Conservation (phyloP, 768 basidiomycete species). For the Tulasnella sp. region DNA sequence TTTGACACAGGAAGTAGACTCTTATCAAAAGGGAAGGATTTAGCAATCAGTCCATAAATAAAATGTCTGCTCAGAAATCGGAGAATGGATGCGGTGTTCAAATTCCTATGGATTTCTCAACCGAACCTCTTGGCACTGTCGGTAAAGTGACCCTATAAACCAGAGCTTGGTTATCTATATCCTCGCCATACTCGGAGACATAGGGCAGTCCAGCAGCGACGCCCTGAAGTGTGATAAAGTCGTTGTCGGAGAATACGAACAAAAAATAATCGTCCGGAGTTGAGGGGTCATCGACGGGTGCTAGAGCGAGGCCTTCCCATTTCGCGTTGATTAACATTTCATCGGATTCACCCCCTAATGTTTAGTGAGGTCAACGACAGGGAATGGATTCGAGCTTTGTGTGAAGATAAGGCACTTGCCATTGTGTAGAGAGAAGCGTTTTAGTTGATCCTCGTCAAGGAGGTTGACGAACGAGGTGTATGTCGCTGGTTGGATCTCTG, state of each 20-base stretch:
- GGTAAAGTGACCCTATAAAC: constrained; percentile 50
- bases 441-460: constrained; percentile 41
- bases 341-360: constrained; percentile 36
- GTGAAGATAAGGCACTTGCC: constrained; percentile 28
- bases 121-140: constrained; percentile 14
- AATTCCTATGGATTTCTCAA: constrained; percentile 19
- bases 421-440: constrained; percentile 50
- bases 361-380: too few species aligned
- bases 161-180: constrained; percentile 50
- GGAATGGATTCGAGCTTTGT: not conserved
- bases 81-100: too few species aligned
- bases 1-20: too few species aligned
- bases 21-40: too few species aligned
- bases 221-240: constrained; percentile 46
- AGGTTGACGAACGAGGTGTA: constrained; percentile 47
- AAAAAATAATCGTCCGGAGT: constrained; percentile 57
- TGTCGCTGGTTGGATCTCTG: constrained; percentile 37
- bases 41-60: too few species aligned
- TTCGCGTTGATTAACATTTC: constrained; percentile 46
- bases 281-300: constrained; percentile 36
- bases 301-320: constrained; percentile 55
- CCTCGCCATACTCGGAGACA: constrained; percentile 34
- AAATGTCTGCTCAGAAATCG: too few species aligned
- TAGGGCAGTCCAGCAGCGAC: constrained; percentile 38
- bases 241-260: constrained; percentile 53